Evolutionary conservation across 225 moss, liverwort and hornwort genomes (phyloP).

Genomic region (Marchantia polymorpha): DNA sequence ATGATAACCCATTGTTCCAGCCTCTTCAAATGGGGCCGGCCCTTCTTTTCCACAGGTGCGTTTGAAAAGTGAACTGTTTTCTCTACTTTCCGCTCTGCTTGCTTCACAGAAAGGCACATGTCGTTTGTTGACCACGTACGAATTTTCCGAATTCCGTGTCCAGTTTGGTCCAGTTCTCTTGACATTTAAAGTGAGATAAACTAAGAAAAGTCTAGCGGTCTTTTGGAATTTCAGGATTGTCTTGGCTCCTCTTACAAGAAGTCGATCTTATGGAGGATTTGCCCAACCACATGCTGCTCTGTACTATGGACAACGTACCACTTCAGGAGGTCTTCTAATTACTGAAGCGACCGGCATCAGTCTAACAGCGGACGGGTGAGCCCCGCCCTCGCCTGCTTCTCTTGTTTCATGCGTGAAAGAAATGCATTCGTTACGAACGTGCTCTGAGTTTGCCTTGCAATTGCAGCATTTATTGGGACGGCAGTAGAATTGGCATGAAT

Average conservation of each 20-base stretch:
- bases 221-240: constrained; percentile 53
- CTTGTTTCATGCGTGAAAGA: background rate
- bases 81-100: background rate
- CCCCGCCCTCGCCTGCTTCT: background rate
- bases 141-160: background rate
- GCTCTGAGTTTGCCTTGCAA: background rate
- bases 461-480: background rate
- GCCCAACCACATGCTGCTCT: constrained; percentile 53
- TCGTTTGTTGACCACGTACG: background rate
- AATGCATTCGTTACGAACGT: background rate
- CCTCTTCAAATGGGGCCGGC: background rate
- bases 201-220: background rate
- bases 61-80: background rate
- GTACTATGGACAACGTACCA: constrained; percentile 68
- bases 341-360: constrained; percentile 43
- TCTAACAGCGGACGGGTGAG: constrained; percentile 45
- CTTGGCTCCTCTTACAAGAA: constrained; percentile 71
- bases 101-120: background rate
- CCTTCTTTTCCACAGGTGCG: constrained; percentile 7
- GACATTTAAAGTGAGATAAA: background rate
- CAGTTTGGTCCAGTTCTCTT: background rate
- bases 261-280: constrained; percentile 49
- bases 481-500: no score
- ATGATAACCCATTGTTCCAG: constrained; percentile 1
- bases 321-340: constrained; percentile 62